Base-by-base conservation (phyloP, 83 land plant species). In the Isoetes engelmannii region DNA sequence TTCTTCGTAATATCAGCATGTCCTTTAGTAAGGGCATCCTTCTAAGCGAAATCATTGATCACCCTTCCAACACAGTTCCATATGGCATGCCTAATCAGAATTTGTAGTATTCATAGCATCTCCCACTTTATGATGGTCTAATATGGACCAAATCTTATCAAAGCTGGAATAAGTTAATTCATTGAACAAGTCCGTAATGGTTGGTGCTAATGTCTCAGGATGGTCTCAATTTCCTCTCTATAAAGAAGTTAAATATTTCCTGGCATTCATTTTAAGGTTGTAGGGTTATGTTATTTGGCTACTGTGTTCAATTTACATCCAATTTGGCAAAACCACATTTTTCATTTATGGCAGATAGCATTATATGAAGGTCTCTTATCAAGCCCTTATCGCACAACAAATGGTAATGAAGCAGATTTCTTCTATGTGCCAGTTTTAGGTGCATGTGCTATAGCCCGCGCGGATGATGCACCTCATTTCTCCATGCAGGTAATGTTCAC, bases 401-500 rank as follows among this genome's bases (percentile, higher is more conserved):
- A 93, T 78, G 98, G 85, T 70, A 90, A 92, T 5, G 96, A 92
- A 69, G 98, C 96, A 58, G 96, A 92, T 73, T 90, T 68, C 73
- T 92, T 89, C 80, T 92, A 81, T 78, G 98, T 89, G 72, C 98
- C 98, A 19, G 89, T 90, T 57, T 84, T 92, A 62, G 92, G 85
- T 79, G 80, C 98, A 45, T 93, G 98, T 70, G 75, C 90, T 4
- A 90, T 93, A 41, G 78, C 84, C 42, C 98, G 96, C 50, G 96
- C 92, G 62, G 89, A 84, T 72, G 96, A 85, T 72, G 83, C 96
- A 15, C 98, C 98, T 13, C 96, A 93, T 72, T 68, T 89, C 65
- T 72, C 78, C 57, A 83, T 90, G 96, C 67, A 74, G 89, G 98
- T 93, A 76, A 37, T 1, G 10, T 28, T 0, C 37, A 28, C 37